Evolutionary conservation across 169 alveolate species (phyloP), one percentile per base, ranked within the genome.

Genomic region (Plasmodium vivax): DNA sequence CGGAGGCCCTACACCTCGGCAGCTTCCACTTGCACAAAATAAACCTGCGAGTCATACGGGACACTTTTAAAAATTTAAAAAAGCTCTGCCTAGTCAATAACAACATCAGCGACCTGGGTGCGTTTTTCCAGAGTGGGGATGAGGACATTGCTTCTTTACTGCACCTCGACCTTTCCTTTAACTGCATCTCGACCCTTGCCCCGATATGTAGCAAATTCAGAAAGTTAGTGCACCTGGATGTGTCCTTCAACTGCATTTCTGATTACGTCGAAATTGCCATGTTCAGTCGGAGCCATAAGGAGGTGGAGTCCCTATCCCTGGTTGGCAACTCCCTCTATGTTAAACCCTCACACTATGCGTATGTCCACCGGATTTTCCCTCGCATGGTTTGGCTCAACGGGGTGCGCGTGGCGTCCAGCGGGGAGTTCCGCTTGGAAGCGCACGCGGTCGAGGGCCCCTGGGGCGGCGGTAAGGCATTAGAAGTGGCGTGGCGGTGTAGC

Each of bases 301-400:
- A 80, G 23, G 72, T 88, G 30, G 84, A 88, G 51, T 41, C 47
- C 41, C 73, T 88, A 19, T 80, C 88, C 1, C 45, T 88, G 34
- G 14, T 43, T 23, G 36, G 83, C 16, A 88, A 88, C 82, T 74
- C 94, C 36, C 45, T 88, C 30, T 88, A 88, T 88, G 51, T 88
- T 14, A 88, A 58, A 16, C 72, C 36, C 36, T 32, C 32, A 12
- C 58, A 79, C 51, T 51, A 62, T 45, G 30, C 14, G 45, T 58
- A 36, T 80, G 38, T 88, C 3, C 83, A 58, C n/a, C 82, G 82
- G 83, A 96, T 96, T 3, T 94, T 95, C 54, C 95, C 96, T 32
- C 73, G 88, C 73, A 94, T 96, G 45, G 94, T 94, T 54, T 88
- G 84, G 34, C 92, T 82, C 45, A 96, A 96, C 54, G 93, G 93